A percentile compares a stretch with the other conserved stretches of the same genome.
These are phyloP conservation scores for Solanum pennellii DNA, from an alignment of 257 asterid genomes.

Conservation along the genomic window DNA sequence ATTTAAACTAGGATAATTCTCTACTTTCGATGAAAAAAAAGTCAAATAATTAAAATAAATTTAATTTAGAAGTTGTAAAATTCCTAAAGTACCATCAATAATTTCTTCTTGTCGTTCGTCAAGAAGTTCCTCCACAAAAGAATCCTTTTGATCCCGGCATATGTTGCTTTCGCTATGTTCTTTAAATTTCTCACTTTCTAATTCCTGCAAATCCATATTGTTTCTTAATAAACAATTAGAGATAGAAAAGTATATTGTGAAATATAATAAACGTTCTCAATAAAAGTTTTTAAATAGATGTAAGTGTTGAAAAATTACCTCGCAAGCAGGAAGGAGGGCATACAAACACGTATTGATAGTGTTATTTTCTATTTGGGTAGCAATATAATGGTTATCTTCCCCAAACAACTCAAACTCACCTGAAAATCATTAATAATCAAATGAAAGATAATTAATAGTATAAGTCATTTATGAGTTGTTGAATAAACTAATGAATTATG, in stretches of 20 bases:
- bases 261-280: neutral
- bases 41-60: too few relatives aligned
- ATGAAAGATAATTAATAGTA: neutral
- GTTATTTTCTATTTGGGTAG: neutral
- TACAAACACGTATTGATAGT: neutral
- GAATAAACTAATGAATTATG: neutral
- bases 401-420: neutral
- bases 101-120: too few relatives aligned
- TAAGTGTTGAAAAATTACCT: neutral
- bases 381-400: neutral
- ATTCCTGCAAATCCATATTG: neutral
- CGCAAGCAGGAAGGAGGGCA: neutral
- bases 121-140: neutral
- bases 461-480: neutral
- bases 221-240: neutral
- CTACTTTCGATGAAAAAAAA: too few relatives aligned
- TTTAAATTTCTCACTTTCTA: neutral
- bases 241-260: too few relatives aligned
- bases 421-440: neutral
- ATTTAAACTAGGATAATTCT: too few relatives aligned
- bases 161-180: too few relatives aligned
- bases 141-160: neutral
- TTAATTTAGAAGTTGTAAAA: too few relatives aligned
- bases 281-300: neutral
- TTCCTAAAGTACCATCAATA: neutral